Percentiles rank a stretch among this genome's conserved stretches.
phyloP scores from a whole-genome alignment of 768 basidiomycete genomes.

The Mycena vitilis region DNA sequence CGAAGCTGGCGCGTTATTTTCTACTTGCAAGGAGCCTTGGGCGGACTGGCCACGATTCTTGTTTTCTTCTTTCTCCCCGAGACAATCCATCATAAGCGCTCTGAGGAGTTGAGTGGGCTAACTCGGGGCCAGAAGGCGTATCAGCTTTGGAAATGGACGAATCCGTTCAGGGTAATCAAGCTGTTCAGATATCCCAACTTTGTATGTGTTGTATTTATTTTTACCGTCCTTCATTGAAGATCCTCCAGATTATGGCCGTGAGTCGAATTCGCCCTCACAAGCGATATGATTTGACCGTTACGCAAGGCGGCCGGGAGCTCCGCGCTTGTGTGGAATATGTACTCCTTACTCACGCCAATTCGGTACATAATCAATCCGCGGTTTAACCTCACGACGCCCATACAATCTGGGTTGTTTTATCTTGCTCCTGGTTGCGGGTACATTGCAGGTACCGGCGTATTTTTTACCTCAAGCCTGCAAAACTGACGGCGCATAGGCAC shows the following conservation, averaged over 20 bases:
- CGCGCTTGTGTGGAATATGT: slow-evolving; percentile 35
- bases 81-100: slow-evolving; percentile 35
- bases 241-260: slow-evolving; percentile 23
- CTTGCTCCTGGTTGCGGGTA: slow-evolving; percentile 34
- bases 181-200: slow-evolving; percentile 35
- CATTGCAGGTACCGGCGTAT: not conserved
- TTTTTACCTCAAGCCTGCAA: no score
- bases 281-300: not conserved
- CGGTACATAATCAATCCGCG: slow-evolving; percentile 37
- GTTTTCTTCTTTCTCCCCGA: slow-evolving; percentile 37
- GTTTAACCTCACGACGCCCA: slow-evolving; percentile 29
- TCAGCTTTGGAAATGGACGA: slow-evolving; percentile 32
- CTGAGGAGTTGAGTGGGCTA: slow-evolving; percentile 30
- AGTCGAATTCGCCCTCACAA: not conserved
- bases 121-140: slow-evolving; percentile 9
- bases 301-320: slow-evolving; percentile 16
- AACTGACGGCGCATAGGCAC: slow-evolving; percentile 17
- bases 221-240: not conserved
- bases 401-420: slow-evolving; percentile 35
- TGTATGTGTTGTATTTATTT: slow-evolving; percentile 5
- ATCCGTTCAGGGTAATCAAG: slow-evolving; percentile 30
- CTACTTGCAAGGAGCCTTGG: slow-evolving; percentile 33
- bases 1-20: slow-evolving; percentile 37
- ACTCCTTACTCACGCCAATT: slow-evolving; percentile 35
- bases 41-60: slow-evolving; percentile 28